Evolutionary conservation across 2,329 filamentous ascomycete genomes (phyloP).

Genomic region (Mollisia scopiformis): DNA sequence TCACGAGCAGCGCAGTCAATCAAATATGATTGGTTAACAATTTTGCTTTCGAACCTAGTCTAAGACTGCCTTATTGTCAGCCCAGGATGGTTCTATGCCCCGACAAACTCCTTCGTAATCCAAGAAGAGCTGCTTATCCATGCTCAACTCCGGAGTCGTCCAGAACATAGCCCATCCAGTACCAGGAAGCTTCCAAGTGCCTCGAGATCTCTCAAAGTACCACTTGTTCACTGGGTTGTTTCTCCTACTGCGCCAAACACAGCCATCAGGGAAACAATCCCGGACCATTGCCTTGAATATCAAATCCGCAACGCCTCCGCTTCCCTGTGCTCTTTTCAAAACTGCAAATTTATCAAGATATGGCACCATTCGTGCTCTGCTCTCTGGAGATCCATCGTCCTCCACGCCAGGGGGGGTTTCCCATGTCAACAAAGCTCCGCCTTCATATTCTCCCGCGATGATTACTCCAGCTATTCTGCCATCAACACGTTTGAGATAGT

Average conservation of each 20-base stretch:
- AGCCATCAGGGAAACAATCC: slow-evolving; percentile 82
- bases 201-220: slow-evolving; percentile 92
- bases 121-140: slow-evolving; percentile 55
- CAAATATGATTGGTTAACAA: neutral
- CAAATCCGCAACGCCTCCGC: slow-evolving; percentile 90
- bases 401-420: slow-evolving; percentile 69
- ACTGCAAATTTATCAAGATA: slow-evolving; percentile 99
- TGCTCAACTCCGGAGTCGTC: slow-evolving; percentile 73
- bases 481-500: slow-evolving; percentile 82
- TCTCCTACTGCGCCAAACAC: slow-evolving; percentile 86
- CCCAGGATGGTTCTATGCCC: slow-evolving; percentile 64
- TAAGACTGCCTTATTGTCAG: slow-evolving; percentile 58
- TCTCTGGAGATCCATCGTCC: slow-evolving; percentile 55
- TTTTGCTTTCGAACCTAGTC: slow-evolving; percentile 46
- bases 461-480: slow-evolving; percentile 87
- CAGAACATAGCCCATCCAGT: slow-evolving; percentile 98
- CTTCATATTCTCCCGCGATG: slow-evolving; percentile 95
- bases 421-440: slow-evolving; percentile 93
- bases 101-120: slow-evolving; percentile 81
- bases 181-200: slow-evolving; percentile 79
- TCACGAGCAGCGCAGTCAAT: neutral
- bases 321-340: slow-evolving; percentile 83
- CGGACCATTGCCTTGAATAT: slow-evolving; percentile 96
- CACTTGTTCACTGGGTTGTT: slow-evolving; percentile 98
- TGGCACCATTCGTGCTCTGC: slow-evolving; percentile 71